Evolutionary conservation across 1,139 yeast genomes (phyloP).

Genomic region (Yamadazyma buinensis): DNA sequence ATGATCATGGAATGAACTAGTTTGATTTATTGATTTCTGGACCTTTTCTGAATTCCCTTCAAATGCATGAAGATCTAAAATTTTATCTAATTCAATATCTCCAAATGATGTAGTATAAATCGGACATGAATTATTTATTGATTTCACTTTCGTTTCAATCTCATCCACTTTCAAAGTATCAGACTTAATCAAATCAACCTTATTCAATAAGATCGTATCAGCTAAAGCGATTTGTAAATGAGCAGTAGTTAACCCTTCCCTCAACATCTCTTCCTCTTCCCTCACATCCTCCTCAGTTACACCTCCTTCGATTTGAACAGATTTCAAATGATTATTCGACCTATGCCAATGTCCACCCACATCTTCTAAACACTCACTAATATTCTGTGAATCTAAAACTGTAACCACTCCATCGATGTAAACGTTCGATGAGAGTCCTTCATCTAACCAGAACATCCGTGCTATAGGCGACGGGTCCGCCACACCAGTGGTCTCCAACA

Average conservation of each 20-base stretch:
- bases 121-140: constrained; percentile 69
- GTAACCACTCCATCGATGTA: constrained; percentile 94
- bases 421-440: constrained; percentile 76
- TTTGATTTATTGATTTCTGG: constrained; percentile 19
- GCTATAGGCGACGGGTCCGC: constrained; percentile 99
- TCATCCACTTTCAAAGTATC: constrained; percentile 17
- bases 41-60: constrained; percentile 42
- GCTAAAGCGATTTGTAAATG: constrained; percentile 89
- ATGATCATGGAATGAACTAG: constrained; percentile 35
- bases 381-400: constrained; percentile 77
- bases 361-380: constrained; percentile 66
- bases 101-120: constrained; percentile 69
- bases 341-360: constrained; percentile 58
- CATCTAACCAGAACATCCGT: constrained; percentile 96
- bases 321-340: constrained; percentile 26
- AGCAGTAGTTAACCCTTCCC: constrained; percentile 71
- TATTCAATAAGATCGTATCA: constrained; percentile 75
- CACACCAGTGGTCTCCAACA: constrained; percentile 94
- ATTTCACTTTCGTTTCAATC: constrained; percentile 36
- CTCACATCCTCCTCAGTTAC: constrained; percentile 31
- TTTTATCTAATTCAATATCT: constrained; percentile 53
- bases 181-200: constrained; percentile 50
- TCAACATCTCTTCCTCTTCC: constrained; percentile 23
- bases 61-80: constrained; percentile 80
- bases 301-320: constrained; percentile 22